Evolutionary conservation across 345 rosid species (phyloP).

Genomic region (Fremontodendron californicum): DNA sequence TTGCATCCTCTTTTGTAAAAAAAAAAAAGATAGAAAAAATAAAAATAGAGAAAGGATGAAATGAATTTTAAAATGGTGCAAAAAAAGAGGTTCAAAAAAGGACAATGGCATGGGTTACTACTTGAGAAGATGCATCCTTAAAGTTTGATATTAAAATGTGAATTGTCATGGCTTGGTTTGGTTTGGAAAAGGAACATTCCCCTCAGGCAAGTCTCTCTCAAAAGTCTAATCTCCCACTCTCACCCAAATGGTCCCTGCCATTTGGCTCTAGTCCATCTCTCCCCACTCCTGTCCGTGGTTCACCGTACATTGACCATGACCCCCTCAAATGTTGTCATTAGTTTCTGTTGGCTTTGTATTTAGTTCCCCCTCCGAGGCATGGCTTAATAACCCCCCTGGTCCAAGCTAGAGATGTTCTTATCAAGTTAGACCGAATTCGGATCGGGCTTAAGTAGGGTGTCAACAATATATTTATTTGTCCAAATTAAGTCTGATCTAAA

Average conservation of each 20-base stretch:
- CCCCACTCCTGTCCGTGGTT: constrained; percentile 50
- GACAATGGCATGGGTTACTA: not conserved
- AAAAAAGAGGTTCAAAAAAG: not conserved
- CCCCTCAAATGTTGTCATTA: constrained; percentile 18
- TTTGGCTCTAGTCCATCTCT: constrained; percentile 18
- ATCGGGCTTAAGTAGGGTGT: no score
- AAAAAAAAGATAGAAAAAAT: not conserved
- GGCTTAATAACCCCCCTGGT: constrained; percentile 1
- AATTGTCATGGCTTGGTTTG: constrained; percentile 7
- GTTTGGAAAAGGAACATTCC: not conserved
- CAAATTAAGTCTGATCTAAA: no score
- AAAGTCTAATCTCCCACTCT: not conserved
- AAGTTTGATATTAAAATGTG: constrained; percentile 2
- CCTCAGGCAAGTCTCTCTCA: constrained; percentile 14
- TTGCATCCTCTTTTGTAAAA: no score
- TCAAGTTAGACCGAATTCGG: no score
- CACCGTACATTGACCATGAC: constrained; percentile 46
- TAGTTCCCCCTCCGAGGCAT: constrained; percentile 20
- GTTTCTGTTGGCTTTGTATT: constrained; percentile 27
- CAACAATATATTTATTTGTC: no score
- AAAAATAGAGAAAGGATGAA: not conserved
- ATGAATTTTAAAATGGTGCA: not conserved
- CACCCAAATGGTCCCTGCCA: not conserved
- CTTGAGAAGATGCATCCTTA: constrained; percentile 7
- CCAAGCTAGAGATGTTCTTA: no score